Percentiles rank a stretch among this genome's conserved stretches.
Evolutionary conservation across 2,329 filamentous ascomycete genomes (phyloP).

Genomic region (Albophoma yamanashiensis): DNA sequence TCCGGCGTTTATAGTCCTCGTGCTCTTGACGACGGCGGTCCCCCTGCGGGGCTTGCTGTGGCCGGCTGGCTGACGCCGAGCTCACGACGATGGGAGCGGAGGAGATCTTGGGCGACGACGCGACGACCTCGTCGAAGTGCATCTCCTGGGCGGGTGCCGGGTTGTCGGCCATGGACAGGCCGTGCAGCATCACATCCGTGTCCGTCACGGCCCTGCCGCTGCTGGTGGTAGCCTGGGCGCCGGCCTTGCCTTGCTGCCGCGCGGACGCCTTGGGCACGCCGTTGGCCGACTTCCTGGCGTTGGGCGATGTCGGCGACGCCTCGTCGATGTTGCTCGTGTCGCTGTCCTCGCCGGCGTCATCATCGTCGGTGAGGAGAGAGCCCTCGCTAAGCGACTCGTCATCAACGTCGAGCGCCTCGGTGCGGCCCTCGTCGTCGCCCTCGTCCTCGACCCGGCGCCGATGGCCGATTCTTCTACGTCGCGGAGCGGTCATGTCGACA

Average conservation of each 20-base stretch:
- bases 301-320: constrained; percentile 37
- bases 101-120: constrained; percentile 28
- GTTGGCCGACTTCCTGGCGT: constrained; percentile 29
- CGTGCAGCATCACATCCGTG: constrained; percentile 49
- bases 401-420: constrained; percentile 45
- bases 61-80: constrained; percentile 35
- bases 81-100: constrained; percentile 43
- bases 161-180: constrained; percentile 34
- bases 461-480: constrained; percentile 57
- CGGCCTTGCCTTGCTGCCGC: constrained; percentile 21
- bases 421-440: constrained; percentile 54
- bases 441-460: constrained; percentile 61
- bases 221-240: constrained; percentile 23
- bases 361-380: constrained; percentile 51
- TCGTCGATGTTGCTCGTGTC: constrained; percentile 54
- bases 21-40: constrained; percentile 75
- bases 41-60: constrained; percentile 44
- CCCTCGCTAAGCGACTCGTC: constrained; percentile 58
- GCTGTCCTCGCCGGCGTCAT: constrained; percentile 48
- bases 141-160: constrained; percentile 30
- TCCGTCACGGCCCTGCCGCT: constrained; percentile 31
- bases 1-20: constrained; percentile 80
- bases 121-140: constrained; percentile 33
- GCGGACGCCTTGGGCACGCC: constrained; percentile 24
- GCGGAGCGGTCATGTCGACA: constrained; percentile 28